Base-by-base conservation (phyloP, 257 asterid genomes). In the Penstemon barbatus region DNA sequence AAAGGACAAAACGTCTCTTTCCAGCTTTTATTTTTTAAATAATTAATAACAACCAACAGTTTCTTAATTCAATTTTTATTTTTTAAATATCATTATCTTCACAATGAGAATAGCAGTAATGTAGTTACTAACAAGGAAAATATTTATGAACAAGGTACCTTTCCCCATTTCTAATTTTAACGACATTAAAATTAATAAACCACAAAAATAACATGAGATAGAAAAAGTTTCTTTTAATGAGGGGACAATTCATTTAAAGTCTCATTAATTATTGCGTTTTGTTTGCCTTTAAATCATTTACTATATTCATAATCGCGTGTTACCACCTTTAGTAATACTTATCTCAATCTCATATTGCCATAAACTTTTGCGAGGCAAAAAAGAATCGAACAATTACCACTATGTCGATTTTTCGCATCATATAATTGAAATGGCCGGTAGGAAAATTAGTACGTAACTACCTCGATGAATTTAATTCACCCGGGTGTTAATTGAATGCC, bases 1-100 rank as follows among this genome's bases (percentile, higher is more conserved):
- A 66, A n/a, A 6, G 13, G 57, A 51, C 57, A 25, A 63, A 63
- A 19, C 0, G 67, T 43, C 67, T 44, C 41, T 63, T 63, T 45
- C 57, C 15, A 5, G 33, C 8, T 49, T 15, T 6, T 5, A 55
- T 7, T 25, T 25, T 25, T 25, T 25, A 25, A 25, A 25, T 25
- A 25, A 25, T 25, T 25, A 25, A 25, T 25, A 25, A 19, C 4
- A 25, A 5, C 58, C 37, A 18, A 53, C 33, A 55, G 0, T 55
- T 55, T 19, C 33, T 55, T 55, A 15, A 19, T 19, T 55, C 9
- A 19, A 25, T 1, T 25, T 25, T 25, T 25, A n/a, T 2, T 25
- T 25, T 25, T 25, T 12, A 5, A 9, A 55, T 5, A 15, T 46
- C 38, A 19, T 25, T 55, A 55, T 55, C 37, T 25, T 9, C 3